These are phyloP conservation scores for Podaxis sp. DNA, from an alignment of 768 basidiomycete genomes.

Conservation along the genomic window DNA sequence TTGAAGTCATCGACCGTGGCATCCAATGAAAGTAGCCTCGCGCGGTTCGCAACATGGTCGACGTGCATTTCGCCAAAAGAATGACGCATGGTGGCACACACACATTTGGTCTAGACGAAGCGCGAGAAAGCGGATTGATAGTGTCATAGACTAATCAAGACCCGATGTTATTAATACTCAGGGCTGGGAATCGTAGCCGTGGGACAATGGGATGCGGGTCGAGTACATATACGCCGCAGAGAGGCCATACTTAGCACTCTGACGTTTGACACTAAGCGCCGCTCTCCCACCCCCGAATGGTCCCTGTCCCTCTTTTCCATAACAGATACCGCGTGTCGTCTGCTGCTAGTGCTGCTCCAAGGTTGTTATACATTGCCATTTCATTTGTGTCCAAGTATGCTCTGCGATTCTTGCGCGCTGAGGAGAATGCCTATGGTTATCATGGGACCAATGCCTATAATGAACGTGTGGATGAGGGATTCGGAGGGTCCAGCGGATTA, in stretches of 20 bases:
- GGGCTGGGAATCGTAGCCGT: neutral
- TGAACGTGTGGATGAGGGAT: neutral
- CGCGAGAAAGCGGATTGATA: neutral
- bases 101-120: neutral
- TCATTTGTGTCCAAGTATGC: slow-evolving; percentile 46
- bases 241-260: neutral
- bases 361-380: slow-evolving; percentile 41
- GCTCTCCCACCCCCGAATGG: slow-evolving; percentile 32
- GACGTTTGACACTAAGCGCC: neutral
- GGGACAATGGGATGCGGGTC: neutral
- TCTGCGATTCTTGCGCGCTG: slow-evolving; percentile 32
- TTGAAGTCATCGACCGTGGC: too few relatives aligned
- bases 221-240: neutral
- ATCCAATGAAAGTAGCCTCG: too few relatives aligned
- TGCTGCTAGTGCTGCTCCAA: slow-evolving; percentile 27
- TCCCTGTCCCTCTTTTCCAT: slow-evolving; percentile 35
- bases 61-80: too few relatives aligned
- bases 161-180: neutral
- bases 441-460: neutral
- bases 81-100: too few relatives aligned
- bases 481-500: neutral
- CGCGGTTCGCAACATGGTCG: too few relatives aligned
- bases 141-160: too few relatives aligned
- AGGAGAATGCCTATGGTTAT: slow-evolving; percentile 8
- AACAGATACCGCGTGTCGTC: slow-evolving; percentile 8